These are phyloP conservation scores for Grosmannia huntii DNA, from an alignment of 2,329 filamentous ascomycete species.

Conservation along the genomic window DNA sequence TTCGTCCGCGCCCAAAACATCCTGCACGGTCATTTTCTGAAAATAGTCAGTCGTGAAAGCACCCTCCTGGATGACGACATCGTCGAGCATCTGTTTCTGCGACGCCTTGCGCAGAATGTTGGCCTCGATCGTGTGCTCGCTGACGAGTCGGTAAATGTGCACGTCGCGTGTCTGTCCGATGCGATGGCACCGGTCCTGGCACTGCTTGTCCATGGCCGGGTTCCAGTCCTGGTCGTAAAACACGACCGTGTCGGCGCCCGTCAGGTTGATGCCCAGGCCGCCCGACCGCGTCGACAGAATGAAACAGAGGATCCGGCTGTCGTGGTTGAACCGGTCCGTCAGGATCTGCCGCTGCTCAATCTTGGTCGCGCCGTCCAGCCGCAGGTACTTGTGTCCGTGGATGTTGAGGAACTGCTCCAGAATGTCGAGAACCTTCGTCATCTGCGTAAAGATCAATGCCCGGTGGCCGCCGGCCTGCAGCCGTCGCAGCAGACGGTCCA, in stretches of 20 bases:
- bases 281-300: constrained; percentile 92
- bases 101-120: constrained; percentile 95
- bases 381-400: constrained; percentile 91
- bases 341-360: constrained; percentile 91
- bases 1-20: constrained; percentile 35
- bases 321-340: constrained; percentile 93
- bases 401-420: constrained; percentile 97
- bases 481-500: constrained; percentile 74
- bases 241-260: constrained; percentile 92
- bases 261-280: constrained; percentile 90
- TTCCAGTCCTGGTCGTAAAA: constrained; percentile 99
- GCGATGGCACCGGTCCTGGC: constrained; percentile 91
- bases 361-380: constrained; percentile 91
- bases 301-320: constrained; percentile 83
- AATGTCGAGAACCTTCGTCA: constrained; percentile 97
- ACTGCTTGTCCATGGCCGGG: constrained; percentile 98
- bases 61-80: constrained; percentile 96
- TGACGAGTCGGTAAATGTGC: constrained; percentile 90
- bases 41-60: constrained; percentile 97
- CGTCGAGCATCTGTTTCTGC: constrained; percentile 94
- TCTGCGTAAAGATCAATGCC: constrained; percentile 96
- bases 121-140: constrained; percentile 90
- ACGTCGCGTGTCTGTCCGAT: constrained; percentile 97
- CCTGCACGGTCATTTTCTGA: constrained; percentile 60
- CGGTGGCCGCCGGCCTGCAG: constrained; percentile 85